A percentile compares a stretch with the other conserved stretches of the same genome.
phyloP scores from a whole-genome alignment of 2,329 filamentous ascomycete species.

The Botrytis elliptica region DNA sequence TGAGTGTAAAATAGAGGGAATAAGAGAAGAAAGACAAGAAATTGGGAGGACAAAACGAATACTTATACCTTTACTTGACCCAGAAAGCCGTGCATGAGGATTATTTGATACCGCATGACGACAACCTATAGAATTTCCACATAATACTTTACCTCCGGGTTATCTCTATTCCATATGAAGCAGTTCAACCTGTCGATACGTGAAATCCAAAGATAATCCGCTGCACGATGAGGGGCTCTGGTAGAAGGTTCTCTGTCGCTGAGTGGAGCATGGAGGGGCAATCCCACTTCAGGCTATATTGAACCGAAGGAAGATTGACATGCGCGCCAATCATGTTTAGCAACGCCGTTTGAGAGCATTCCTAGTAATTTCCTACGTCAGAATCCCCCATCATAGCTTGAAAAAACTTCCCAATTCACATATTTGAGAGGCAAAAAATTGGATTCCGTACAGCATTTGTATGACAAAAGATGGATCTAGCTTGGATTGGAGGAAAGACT shows the following conservation, averaged over 20 bases:
- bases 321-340: conserved; percentile 29
- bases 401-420: not conserved
- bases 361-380: conserved; percentile 1
- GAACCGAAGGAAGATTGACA: conserved; percentile 12
- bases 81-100: not conserved
- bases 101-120: conserved; percentile 17
- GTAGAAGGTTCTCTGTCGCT: conserved; percentile 9
- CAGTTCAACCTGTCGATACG: not conserved
- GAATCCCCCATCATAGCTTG: not conserved
- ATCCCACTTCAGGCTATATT: conserved; percentile 27
- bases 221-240: conserved; percentile 17
- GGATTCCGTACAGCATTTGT: not conserved
- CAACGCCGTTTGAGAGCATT: not conserved
- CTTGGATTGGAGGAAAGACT: not conserved
- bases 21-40: not conserved
- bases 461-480: not conserved
- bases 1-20: too few species aligned
- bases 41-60: not conserved
- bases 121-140: not conserved
- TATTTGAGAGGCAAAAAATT: not conserved
- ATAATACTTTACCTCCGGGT: conserved; percentile 7
- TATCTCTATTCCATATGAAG: conserved; percentile 11
- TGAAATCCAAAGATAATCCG: conserved; percentile 9
- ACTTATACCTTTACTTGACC: conserved; percentile 17
- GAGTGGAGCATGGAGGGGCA: conserved; percentile 18